Base-by-base conservation (phyloP, 495 filamentous ascomycete species). In the Pyrenula massariospora region DNA sequence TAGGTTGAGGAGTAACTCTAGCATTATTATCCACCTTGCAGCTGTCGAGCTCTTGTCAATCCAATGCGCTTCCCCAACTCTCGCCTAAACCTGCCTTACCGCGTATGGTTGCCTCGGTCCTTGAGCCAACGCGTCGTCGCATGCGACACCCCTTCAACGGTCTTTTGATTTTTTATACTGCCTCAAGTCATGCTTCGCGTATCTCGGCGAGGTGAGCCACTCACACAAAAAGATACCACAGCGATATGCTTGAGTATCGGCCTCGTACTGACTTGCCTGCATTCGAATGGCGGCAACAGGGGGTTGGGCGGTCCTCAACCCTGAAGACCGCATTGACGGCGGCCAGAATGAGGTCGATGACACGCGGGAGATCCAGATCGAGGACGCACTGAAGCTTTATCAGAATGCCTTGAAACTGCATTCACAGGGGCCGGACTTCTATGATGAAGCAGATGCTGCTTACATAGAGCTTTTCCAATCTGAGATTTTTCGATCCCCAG, bases 351-450 rank as follows among this genome's bases (percentile, higher is more conserved):
- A 96, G 69, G 72, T 95, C 64, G 93, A 99, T 63, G 89, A 92
- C 58, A 96, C 91, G 50, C 91, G 88, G 71, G 91, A 97, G 66
- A 83, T 99, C 54, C 91, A 92, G 77, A 92, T 97, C 65, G 93
- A 99, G 67, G 93, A 99, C 69, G 90, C 93, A 24, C 73, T 99
- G 58, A 97, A 96, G 72, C 82, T 92, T 24, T 99, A 97, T 67
- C 90, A 96, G 66, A 85, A 77, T 56, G 93, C 93, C 22, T 73
- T 99, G 24, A 96, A 92, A 67, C 82, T 91, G 58, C 94, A 99
- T 63, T 85, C 91, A 2, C 88, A 93, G 70, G 90, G 93, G 2
- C 84, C 89, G 3, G 68, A 68, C 2, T 87, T 80, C 62, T 94
- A 85, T 65, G 65, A 80, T 24, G 81, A 92, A 66, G 91, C 93